Conservation (phyloP, 228 moss, liverwort and hornwort species). For the Sphagnum magellanicum region DNA sequence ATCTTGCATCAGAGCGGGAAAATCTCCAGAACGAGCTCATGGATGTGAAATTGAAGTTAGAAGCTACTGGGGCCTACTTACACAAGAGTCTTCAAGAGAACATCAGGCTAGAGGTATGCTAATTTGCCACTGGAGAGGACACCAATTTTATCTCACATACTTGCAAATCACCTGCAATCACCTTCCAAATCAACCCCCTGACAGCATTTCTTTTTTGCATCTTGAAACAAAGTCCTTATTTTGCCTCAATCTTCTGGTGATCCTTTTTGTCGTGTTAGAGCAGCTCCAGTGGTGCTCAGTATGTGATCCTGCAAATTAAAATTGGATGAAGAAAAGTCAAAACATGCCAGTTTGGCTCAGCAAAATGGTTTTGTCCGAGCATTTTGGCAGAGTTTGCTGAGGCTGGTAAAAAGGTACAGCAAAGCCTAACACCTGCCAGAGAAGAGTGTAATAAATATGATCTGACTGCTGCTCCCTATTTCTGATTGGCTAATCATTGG, state of each 20-base stretch:
- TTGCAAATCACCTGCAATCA: not conserved
- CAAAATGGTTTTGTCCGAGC: too few species aligned
- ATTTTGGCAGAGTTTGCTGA: too few species aligned
- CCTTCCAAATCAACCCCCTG: not conserved
- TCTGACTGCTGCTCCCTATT: too few species aligned
- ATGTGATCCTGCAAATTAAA: too few species aligned
- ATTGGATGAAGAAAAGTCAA: too few species aligned
- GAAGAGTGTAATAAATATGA: too few species aligned
- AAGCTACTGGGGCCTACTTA: constrained; percentile 16
- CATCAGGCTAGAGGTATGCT: constrained; percentile 27
- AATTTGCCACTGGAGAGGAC: not conserved
- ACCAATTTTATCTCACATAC: not conserved
- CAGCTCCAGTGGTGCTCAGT: too few species aligned
- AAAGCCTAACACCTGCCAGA: too few species aligned
- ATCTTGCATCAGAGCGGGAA: constrained; percentile 2
- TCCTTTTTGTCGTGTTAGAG: too few species aligned
- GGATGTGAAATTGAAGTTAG: constrained; percentile 26
- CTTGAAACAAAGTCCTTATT: not conserved
- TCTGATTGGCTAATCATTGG: too few species aligned
- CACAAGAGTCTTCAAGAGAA: constrained; percentile 23
- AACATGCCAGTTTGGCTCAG: too few species aligned
- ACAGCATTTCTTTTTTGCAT: not conserved
- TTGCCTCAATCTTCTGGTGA: not conserved
- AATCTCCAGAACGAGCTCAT: constrained; percentile 14
- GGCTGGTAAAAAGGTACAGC: too few species aligned